Evolutionary conservation across 371 early-diverging fungal species (phyloP), one percentile per base, ranked within the genome.

Genomic region (Encephalitozoon romaleae): DNA sequence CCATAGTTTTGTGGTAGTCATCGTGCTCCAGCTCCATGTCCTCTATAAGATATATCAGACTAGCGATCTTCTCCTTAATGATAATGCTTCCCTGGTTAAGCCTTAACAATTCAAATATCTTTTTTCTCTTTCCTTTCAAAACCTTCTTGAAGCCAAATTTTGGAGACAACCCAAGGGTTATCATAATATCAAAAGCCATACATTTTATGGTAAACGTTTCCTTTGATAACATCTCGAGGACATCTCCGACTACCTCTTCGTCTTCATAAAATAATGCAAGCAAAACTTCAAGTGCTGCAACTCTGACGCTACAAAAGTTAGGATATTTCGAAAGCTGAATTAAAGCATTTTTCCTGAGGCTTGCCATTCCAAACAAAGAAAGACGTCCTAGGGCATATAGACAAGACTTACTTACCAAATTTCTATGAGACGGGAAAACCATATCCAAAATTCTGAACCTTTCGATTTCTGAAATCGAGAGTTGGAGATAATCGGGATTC

Each of bases 391-490:
- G 43, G 12, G 81, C 78, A 72, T 79, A 69, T 34, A 86, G 39
- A 28, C 78, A 68, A 12, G 73, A 43, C 38, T 63, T 53, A 21
- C 83, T 81, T 4, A 86, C 63, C 26, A 78, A 64, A 75, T 86
- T 86, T 38, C 75, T 74, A 59, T 77, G 74, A 25, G 81, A 80
- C 18, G 86, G 82, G 64, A 84, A 86, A n/a, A 86, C 41, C 51
- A 84, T 70, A 43, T 86, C 86, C 53, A 78, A 67, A 47, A 78
- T 82, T 73, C 83, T 70, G 34, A 79, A 79, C 55, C 83, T 72
- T 74, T 84, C 84, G 26, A 84, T 82, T 66, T 84, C 82, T 1
- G 38, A 15, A 9, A 83, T 59, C 65, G 77, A 73, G 54, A 68
- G 34, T 38, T 45, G 38, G 49, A 49, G 23, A 30, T 54, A 70